A percentile compares a stretch with the other conserved stretches of the same genome.
These are phyloP conservation scores for Drechslerella stenobrocha DNA, from an alignment of 2,329 filamentous ascomycete genomes.

Conservation along the genomic window DNA sequence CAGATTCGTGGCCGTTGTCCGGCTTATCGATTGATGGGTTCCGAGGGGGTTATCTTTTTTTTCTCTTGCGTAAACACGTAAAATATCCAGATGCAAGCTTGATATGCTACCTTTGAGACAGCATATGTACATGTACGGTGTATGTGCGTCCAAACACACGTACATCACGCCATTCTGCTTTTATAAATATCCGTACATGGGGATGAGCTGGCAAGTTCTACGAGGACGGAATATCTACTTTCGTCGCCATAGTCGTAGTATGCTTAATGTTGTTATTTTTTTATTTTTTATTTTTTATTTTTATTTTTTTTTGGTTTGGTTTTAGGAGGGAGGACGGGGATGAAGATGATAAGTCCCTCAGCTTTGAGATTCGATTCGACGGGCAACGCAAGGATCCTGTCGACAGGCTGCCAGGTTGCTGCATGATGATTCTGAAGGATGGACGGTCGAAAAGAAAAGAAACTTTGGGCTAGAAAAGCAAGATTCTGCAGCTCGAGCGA, in stretches of 20 bases:
- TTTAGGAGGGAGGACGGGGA: not conserved
- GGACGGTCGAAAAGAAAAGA: not conserved
- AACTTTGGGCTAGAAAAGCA: constrained; percentile 13
- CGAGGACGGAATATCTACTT: not conserved
- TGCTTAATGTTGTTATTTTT: too few species aligned
- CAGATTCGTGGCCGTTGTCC: too few species aligned
- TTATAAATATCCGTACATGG: constrained; percentile 36
- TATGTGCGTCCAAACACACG: constrained; percentile 16
- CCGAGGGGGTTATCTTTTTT: not conserved
- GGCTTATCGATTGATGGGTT: not conserved
- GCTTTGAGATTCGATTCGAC: constrained; percentile 4
- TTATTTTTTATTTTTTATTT: too few species aligned
- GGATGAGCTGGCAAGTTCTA: constrained; percentile 39
- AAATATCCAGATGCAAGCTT: not conserved
- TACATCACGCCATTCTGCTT: constrained; percentile 46
- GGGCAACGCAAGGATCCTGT: constrained; percentile 23
- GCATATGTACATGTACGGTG: constrained; percentile 2
- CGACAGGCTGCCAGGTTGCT: constrained; percentile 34
- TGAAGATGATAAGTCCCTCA: constrained; percentile 39
- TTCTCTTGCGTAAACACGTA: too few species aligned
- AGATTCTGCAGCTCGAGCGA: constrained; percentile 35
- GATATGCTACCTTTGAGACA: not conserved
- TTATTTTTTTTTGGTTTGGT: not conserved
- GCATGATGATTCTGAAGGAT: constrained; percentile 41
- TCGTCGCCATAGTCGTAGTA: too few species aligned